phyloP scores from a whole-genome alignment of 192 early-diverging fungal genomes.

The Mortierella claussenii region DNA sequence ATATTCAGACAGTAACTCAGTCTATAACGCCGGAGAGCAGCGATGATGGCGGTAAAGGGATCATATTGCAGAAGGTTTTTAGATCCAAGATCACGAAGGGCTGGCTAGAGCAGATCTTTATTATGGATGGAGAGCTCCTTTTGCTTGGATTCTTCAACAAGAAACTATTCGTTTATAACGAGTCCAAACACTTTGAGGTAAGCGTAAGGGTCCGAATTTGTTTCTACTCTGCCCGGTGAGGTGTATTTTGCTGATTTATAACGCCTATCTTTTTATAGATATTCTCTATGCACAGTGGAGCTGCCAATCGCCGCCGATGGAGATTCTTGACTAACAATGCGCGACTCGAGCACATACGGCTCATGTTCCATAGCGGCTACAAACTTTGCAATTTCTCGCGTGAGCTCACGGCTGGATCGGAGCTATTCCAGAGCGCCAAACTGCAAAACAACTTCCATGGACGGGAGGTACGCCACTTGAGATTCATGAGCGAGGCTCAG shows the following conservation, averaged over 20 bases:
- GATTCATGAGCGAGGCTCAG: slow-evolving; percentile 49
- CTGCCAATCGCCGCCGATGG: slow-evolving; percentile 75
- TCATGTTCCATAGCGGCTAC: slow-evolving; percentile 71
- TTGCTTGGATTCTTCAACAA: slow-evolving; percentile 81
- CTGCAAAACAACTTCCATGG: slow-evolving; percentile 71
- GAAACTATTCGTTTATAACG: slow-evolving; percentile 77
- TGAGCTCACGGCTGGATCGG: slow-evolving; percentile 47
- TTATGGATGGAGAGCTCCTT: slow-evolving; percentile 64
- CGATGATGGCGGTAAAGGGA: slow-evolving; percentile 7
- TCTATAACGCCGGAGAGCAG: background rate
- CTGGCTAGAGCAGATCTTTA: slow-evolving; percentile 71
- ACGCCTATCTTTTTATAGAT: no score
- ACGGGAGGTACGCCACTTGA: slow-evolving; percentile 67
- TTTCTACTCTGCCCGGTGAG: no score
- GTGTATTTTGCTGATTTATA: no score
- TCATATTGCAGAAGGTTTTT: slow-evolving; percentile 62
- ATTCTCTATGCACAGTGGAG: slow-evolving; percentile 78
- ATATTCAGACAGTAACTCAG: background rate
- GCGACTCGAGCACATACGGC: slow-evolving; percentile 58
- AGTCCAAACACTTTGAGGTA: slow-evolving; percentile 71
- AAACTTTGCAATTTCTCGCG: slow-evolving; percentile 59
- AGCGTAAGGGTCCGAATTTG: no score
- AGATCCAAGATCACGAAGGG: slow-evolving; percentile 78
- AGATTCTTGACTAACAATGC: slow-evolving; percentile 64
- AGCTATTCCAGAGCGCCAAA: slow-evolving; percentile 65